Evolutionary conservation across 352 stramenopile genomes (phyloP), one percentile per base, ranked within the genome.

Genomic region (Phytophthora crassamura): DNA sequence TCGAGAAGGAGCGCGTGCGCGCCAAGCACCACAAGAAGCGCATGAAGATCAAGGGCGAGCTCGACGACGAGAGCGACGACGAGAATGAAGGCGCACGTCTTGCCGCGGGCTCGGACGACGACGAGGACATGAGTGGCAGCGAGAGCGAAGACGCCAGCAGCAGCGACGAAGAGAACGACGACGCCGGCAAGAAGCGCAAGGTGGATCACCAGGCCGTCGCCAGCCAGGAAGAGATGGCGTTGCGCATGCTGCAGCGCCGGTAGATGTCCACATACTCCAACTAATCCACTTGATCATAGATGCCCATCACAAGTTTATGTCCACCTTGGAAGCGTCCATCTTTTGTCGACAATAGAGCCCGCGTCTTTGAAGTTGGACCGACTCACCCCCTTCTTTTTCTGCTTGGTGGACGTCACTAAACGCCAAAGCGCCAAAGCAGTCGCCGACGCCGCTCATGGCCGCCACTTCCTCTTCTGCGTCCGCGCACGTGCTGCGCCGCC

Each of bases 1-100:
- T 95, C 15, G 85, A 96, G 73, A 95, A 95, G 69, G 88, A 97
- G 49, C 84, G 88, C 52, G 82, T 95, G 74, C 86, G 89, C 45
- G 90, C 89, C 32, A 97, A 96, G 73, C 86, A 97, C 67, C 77
- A 90, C 64, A 95, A 97, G 77, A 92, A 89, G 66, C 85, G 91
- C 59, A 82, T 90, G 60, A 94, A 94, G 66, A 42, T 74, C 42
- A 95, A 96, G 77, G 85, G 86, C 60, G 81, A 94, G 54, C 79
- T 84, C 22, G 77, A 88, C 16, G 77, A 80, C 16, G 75, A 78
- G 9, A 69, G 78, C 41, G 69, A 69, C 0, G 56, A 67, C 35
- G 43, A 51, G 25, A 28, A 39, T 20, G 52, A 67, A 55, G 73
- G 67, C 12, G 59, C 59, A 11, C 59, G 57, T n/a, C 75, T 86